Percentiles rank a stretch among this genome's conserved stretches.
Evolutionary conservation across 257 asterid species (phyloP).

Genomic region (Perilla frutescens): DNA sequence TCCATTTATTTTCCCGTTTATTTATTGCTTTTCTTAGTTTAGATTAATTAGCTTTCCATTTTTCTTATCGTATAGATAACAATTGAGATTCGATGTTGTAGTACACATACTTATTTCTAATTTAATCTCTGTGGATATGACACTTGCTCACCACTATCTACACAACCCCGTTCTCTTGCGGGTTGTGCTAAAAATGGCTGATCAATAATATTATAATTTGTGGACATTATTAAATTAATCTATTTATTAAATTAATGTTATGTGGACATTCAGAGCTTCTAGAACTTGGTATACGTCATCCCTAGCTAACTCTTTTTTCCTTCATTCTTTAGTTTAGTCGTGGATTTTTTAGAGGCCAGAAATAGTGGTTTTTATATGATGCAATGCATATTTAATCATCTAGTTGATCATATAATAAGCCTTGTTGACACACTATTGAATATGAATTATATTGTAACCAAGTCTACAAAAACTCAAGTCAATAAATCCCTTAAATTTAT

Average conservation of each 20-base stretch:
- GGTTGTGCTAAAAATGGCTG: too few species aligned
- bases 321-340: background rate
- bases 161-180: too few species aligned
- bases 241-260: background rate
- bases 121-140: too few species aligned
- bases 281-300: constrained; percentile 25
- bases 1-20: too few species aligned
- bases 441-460: background rate
- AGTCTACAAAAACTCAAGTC: background rate
- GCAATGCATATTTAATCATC: background rate
- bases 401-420: constrained; percentile 13
- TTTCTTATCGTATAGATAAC: too few species aligned
- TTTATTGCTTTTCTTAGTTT: too few species aligned
- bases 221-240: background rate
- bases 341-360: background rate
- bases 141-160: too few species aligned
- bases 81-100: too few species aligned
- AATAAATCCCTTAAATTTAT: too few species aligned
- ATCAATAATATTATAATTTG: background rate
- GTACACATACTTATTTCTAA: too few species aligned
- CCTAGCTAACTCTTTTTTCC: constrained; percentile 12
- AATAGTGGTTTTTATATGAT: background rate
- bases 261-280: background rate
- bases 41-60: too few species aligned
- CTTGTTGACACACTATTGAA: constrained; percentile 22